Conservation (phyloP, 2,329 filamentous ascomycete genomes). For the Knoxdaviesia capensis region DNA sequence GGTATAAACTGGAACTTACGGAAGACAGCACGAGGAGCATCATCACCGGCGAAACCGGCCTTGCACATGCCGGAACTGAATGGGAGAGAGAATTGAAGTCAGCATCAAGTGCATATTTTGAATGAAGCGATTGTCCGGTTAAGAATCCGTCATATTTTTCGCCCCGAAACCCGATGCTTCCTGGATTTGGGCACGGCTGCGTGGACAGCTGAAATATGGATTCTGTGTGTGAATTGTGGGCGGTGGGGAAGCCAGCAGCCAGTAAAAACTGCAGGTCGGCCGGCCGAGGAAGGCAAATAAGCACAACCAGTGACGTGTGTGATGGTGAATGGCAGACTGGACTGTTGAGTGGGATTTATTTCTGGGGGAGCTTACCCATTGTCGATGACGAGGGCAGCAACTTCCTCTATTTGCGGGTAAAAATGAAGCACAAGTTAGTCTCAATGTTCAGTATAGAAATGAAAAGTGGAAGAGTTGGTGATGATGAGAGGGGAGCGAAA, state of each 20-base stretch:
- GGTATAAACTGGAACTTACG: constrained; percentile 68
- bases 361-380: constrained; percentile 76
- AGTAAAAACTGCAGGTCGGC: no score
- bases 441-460: not conserved
- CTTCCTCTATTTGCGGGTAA: constrained; percentile 57
- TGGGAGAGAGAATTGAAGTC: constrained; percentile 1
- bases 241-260: no score
- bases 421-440: not conserved
- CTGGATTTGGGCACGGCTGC: no score
- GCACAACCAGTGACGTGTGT: no score
- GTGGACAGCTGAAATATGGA: no score
- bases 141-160: no score
- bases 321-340: not conserved
- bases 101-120: not conserved
- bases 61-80: constrained; percentile 99
- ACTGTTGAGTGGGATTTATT: constrained; percentile 5
- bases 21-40: constrained; percentile 99
- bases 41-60: constrained; percentile 99
- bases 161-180: no score
- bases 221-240: no score
- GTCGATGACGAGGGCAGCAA: constrained; percentile 99
- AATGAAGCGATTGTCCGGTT: no score
- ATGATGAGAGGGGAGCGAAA: not conserved
- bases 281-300: no score
- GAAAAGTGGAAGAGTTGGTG: not conserved